Evolutionary conservation across 1,284 basidiomycete genomes (phyloP), one percentile per base, ranked within the genome.

Genomic region (Heterobasidion parviporum): DNA sequence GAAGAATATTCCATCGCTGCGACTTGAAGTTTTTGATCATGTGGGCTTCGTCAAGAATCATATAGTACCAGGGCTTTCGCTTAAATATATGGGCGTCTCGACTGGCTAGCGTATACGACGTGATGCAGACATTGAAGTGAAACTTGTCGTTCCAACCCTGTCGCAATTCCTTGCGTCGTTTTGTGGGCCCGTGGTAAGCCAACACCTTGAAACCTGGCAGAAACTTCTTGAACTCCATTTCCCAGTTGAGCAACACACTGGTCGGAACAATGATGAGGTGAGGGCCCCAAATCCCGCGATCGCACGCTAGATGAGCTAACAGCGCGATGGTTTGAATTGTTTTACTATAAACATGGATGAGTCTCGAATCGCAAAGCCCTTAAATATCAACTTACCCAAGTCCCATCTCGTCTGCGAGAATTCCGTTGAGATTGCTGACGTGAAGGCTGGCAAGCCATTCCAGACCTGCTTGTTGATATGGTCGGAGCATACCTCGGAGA

Each of bases 201-300:
- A 98, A 75, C 56, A 92, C 85, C 64, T 85, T 90, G 79, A 98
- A 95, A 1, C 94, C 95, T 0, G 95, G 95, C 2, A 98, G 75
- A 67, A 98, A 98, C 72, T 97, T 97, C 72, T 98, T 97, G 78
- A 98, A 98, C 69, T 98, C 95, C 90, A 98, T 96, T 70, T 97
- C 95, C 95, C 95, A 98, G 67, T 98, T 98, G 57, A 98, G 78
- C 60, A 98, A 81, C 56, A 98, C 95, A 59, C 91, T 94, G 1
- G 95, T 98, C 1, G 95, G 94, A 10, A 96, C 94, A 63, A 98
- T 85, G 67, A 98, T 94, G 34, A 98, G 81, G 72, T 98, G 95
- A 2, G 95, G 95, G 0, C 96, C 96, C 94, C 95, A 98, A 58
- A 96, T 92, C 6, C 95, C 95, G 53, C 87, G 81, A 69, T 96